Percentiles rank a stretch among this genome's conserved stretches.
These are phyloP conservation scores for Cinnamomum micranthum DNA, from an alignment of 164 flowering plant species.

Conservation along the genomic window DNA sequence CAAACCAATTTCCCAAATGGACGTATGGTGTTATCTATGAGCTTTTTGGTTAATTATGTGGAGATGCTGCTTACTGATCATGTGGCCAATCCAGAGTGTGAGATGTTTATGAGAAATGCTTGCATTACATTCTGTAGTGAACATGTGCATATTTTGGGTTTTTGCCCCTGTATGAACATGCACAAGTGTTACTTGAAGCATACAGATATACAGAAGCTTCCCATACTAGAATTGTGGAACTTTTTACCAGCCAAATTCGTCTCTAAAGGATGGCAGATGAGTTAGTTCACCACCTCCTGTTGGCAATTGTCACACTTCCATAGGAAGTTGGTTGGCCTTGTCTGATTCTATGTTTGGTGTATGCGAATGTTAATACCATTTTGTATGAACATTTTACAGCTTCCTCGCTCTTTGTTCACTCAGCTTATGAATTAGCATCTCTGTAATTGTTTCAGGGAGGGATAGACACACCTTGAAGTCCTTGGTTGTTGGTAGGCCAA, in stretches of 20 bases:
- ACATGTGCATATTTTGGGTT: no score
- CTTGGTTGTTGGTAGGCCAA: slow-evolving; percentile 63
- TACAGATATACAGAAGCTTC: not conserved
- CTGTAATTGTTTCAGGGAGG: slow-evolving; percentile 30
- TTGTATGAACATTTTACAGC: not conserved
- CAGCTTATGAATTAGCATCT: slow-evolving; percentile 1
- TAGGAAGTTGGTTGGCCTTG: not conserved
- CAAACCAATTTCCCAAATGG: not conserved
- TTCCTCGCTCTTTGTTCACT: slow-evolving; percentile 4
- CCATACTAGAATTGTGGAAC: not conserved
- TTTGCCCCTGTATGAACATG: not conserved
- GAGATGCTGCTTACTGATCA: not conserved
- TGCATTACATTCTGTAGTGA: not conserved
- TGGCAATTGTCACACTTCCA: not conserved
- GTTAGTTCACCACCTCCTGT: not conserved
- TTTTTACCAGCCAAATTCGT: not conserved
- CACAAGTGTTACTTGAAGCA: not conserved
- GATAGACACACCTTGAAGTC: slow-evolving; percentile 44
- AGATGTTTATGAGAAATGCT: not conserved
- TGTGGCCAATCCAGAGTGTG: not conserved
- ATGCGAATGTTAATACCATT: not conserved
- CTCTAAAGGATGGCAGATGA: not conserved
- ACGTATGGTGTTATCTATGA: not conserved
- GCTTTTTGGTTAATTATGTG: not conserved
- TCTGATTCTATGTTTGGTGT: not conserved